Percentiles rank a stretch among this genome's conserved stretches.
These are phyloP conservation scores for Paraconiothyrium brasiliense DNA, from an alignment of 2,329 filamentous ascomycete genomes.

Conservation along the genomic window DNA sequence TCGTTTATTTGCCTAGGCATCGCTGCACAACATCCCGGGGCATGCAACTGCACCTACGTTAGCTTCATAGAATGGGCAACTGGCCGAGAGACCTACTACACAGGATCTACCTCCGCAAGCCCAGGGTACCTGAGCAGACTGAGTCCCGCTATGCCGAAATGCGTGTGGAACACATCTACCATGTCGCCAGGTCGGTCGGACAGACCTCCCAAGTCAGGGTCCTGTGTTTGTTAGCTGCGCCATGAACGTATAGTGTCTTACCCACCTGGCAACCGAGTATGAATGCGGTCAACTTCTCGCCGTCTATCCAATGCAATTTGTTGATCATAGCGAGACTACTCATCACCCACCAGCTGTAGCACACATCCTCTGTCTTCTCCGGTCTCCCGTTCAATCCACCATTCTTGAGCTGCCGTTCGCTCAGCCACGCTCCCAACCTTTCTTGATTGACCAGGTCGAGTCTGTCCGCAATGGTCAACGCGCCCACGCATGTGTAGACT, in stretches of 20 bases:
- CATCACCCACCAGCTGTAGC: constrained; percentile 99
- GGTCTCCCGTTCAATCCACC: constrained; percentile 94
- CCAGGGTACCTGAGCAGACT: constrained; percentile 83
- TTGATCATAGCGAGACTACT: constrained; percentile 91
- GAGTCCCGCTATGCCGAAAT: constrained; percentile 87
- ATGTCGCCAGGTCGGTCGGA: constrained; percentile 91
- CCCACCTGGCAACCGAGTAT: constrained; percentile 83
- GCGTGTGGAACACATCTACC: constrained; percentile 97
- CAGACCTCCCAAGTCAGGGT: constrained; percentile 82
- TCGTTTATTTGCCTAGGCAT: constrained; percentile 39
- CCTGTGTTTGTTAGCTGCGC: constrained; percentile 54
- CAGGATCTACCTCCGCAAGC: constrained; percentile 82
- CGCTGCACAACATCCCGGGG: constrained; percentile 49
- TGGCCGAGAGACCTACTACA: constrained; percentile 70
- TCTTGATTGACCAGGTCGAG: constrained; percentile 85
- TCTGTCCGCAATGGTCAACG: constrained; percentile 82
- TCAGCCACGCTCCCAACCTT: constrained; percentile 87
- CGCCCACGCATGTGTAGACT: constrained; percentile 92
- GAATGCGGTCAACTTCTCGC: constrained; percentile 78
- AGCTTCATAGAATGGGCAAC: background rate
- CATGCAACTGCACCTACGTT: constrained; percentile 48
- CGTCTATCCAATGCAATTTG: constrained; percentile 92
- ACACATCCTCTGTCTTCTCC: constrained; percentile 95
- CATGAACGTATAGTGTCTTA: constrained; percentile 1
- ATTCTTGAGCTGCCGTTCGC: constrained; percentile 86